Conservation (phyloP, 2,329 filamentous ascomycete species). For the Davidsoniella eucalypti region DNA sequence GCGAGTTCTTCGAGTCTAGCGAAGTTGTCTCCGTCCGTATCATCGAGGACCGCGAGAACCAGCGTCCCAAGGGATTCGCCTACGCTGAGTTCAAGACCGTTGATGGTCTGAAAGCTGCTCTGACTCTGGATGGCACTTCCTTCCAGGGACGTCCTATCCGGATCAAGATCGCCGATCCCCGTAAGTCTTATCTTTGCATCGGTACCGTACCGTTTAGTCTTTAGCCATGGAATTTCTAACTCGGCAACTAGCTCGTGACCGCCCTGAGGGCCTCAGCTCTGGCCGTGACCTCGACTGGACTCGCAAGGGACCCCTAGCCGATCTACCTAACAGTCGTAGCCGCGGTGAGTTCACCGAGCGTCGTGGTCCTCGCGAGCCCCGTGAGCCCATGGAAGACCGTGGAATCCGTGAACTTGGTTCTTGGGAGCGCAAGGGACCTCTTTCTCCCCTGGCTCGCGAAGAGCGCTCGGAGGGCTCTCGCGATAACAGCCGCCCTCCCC, state of each 20-base stretch:
- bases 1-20: slow-evolving; percentile 71
- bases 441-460: slow-evolving; percentile 50
- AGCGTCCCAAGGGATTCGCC: slow-evolving; percentile 92
- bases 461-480: slow-evolving; percentile 34
- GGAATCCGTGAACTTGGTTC: slow-evolving; percentile 68
- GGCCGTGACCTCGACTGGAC: slow-evolving; percentile 83
- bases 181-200: slow-evolving; percentile 37
- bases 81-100: slow-evolving; percentile 86
- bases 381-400: slow-evolving; percentile 47
- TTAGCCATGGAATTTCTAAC: no score
- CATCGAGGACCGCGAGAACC: slow-evolving; percentile 87
- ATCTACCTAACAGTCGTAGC: slow-evolving; percentile 40
- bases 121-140: slow-evolving; percentile 62
- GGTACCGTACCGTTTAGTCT: no score
- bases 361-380: slow-evolving; percentile 43
- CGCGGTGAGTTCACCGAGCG: slow-evolving; percentile 42
- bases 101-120: slow-evolving; percentile 81
- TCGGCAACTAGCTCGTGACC: slow-evolving; percentile 3
- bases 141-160: slow-evolving; percentile 83
- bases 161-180: slow-evolving; percentile 92
- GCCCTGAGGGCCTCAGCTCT: slow-evolving; percentile 32
- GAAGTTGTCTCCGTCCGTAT: slow-evolving; percentile 82
- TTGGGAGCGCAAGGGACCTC: slow-evolving; percentile 89
- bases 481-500: slow-evolving; percentile 36
- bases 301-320: slow-evolving; percentile 75